Evolutionary conservation across 192 early-diverging fungal genomes (phyloP).

Genomic region (Backusella luteola): DNA sequence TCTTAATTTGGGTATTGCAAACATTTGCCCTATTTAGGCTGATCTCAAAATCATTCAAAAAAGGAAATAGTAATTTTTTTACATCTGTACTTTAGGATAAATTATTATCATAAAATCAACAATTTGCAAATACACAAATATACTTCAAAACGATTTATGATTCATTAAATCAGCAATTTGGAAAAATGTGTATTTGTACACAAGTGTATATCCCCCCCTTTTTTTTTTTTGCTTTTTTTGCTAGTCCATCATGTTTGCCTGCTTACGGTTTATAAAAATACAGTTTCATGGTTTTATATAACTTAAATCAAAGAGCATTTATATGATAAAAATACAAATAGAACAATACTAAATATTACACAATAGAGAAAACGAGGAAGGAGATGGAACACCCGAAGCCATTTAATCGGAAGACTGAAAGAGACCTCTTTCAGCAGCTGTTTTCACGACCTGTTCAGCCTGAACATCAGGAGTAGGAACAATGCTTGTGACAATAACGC

Average conservation of each 20-base stretch:
- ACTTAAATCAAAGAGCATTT: not conserved
- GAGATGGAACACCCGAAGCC: not conserved
- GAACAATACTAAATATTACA: not conserved
- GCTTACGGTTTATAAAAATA: not conserved
- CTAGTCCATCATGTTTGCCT: not conserved
- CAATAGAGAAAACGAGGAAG: not conserved
- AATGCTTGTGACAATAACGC: constrained; percentile 33
- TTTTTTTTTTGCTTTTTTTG: not conserved
- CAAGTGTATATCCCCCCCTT: not conserved
- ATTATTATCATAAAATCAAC: too few species aligned
- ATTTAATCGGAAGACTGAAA: not conserved
- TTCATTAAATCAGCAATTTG: too few species aligned
- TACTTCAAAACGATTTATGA: too few species aligned
- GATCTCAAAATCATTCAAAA: not conserved
- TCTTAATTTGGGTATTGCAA: not conserved
- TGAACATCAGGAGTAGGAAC: not conserved
- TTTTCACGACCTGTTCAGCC: not conserved
- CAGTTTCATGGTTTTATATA: not conserved
- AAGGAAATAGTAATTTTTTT: not conserved
- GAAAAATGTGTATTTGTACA: too few species aligned
- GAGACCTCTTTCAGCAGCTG: not conserved
- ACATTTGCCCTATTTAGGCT: not conserved
- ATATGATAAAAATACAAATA: not conserved
- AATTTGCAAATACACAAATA: too few species aligned
- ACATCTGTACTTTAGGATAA: too few species aligned